Evolutionary conservation across 2,329 filamentous ascomycete genomes (phyloP).

Genomic region (Lachnellula subtilissima): DNA sequence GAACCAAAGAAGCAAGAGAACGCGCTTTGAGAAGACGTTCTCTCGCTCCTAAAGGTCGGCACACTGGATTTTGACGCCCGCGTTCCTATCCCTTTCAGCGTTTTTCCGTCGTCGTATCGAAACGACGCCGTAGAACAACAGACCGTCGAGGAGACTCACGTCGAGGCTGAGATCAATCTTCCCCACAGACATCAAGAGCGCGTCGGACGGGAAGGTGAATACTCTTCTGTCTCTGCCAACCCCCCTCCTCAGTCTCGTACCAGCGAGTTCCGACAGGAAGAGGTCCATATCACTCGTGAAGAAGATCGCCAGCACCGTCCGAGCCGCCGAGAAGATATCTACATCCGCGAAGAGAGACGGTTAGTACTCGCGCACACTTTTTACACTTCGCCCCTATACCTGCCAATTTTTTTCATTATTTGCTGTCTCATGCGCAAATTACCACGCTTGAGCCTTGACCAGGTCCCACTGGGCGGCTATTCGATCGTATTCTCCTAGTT

Average conservation of each 20-base stretch:
- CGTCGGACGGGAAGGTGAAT: slow-evolving; percentile 97
- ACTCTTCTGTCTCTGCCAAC: slow-evolving; percentile 66
- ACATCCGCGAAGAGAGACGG: slow-evolving; percentile 50
- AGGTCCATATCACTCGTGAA: slow-evolving; percentile 75
- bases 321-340: slow-evolving; percentile 52
- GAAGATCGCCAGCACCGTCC: slow-evolving; percentile 72
- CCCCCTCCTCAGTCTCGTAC: slow-evolving; percentile 55
- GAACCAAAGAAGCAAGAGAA: slow-evolving; percentile 59
- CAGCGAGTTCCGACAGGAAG: slow-evolving; percentile 62
- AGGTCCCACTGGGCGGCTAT: slow-evolving; percentile 8
- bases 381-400: neutral
- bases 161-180: slow-evolving; percentile 84
- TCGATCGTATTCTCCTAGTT: slow-evolving; percentile 26
- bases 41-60: slow-evolving; percentile 69
- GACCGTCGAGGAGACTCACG: slow-evolving; percentile 61
- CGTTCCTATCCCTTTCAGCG: slow-evolving; percentile 98
- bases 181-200: slow-evolving; percentile 54
- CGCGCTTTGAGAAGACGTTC: slow-evolving; percentile 66
- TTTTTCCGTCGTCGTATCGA: slow-evolving; percentile 98
- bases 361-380: slow-evolving; percentile 35
- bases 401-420: neutral
- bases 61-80: slow-evolving; percentile 99
- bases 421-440: slow-evolving; percentile 9
- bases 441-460: slow-evolving; percentile 6
- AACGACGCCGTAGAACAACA: slow-evolving; percentile 54